Base-by-base conservation (phyloP, 1,284 basidiomycete genomes). In the Leccinum pachyderme region DNA sequence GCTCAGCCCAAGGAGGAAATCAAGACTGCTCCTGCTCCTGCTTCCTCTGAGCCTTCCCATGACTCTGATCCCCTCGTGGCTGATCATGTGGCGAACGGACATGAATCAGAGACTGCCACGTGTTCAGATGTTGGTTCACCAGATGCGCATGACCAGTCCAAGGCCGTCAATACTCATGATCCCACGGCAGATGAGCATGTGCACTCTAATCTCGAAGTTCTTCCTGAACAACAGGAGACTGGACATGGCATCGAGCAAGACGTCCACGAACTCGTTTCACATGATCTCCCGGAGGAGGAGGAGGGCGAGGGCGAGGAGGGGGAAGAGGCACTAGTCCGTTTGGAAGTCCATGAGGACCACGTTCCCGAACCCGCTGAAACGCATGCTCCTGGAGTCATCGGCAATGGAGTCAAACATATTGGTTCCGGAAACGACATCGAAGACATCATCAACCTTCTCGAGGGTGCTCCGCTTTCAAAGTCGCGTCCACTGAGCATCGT, bases 371-470 rank as follows among this genome's bases (percentile, higher is more conserved):
- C 54, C 13, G 11, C 43, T 32, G 65, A 62, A 15, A 18, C 51
- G 12, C 53, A 48, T 52, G 22, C 47, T 31, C 39, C 29, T 29
- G 50, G 59, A 52, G 48, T 58, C 7, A 13, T 41, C 7, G 37
- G 32, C 43, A 62, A 66, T 27, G 58, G 56, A 45, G 61, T 61
- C 35, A 62, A 68, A 25, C 58, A 52, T 13, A 41, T 57, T 28
- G 47, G 53, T 50, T 31, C 52, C 15, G 75, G 67, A 13, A 63
- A 70, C 49, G 79, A 86, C 29, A 74, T 86, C 29, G 87, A 82
- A 65, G 80, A 82, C 54, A 81, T 88, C 52, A 81, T 89, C 59
- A 82, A 78, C 60, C 74, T 87, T 61, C 79, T 88, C 11, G 83
- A 89, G 69, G 68, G 74, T 1, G 64, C 60, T 47, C 68, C 75